phyloP scores from a whole-genome alignment of 2,329 filamentous ascomycete genomes.

The Pseudogymnoascus destructans region DNA sequence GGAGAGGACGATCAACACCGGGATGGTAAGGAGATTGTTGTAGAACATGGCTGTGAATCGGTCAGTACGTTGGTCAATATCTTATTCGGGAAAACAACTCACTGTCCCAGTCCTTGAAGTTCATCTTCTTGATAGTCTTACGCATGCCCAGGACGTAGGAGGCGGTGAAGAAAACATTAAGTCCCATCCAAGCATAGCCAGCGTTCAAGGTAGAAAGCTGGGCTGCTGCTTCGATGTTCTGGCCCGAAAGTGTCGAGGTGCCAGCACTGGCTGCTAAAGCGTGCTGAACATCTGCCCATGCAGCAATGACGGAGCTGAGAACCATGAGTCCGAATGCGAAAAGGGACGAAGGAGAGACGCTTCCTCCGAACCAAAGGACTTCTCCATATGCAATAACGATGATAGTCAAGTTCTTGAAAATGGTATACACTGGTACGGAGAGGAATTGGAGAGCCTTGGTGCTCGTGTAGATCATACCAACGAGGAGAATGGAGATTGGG shows the following conservation, averaged over 20 bases:
- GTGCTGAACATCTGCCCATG: slow-evolving; percentile 92
- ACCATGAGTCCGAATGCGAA: slow-evolving; percentile 97
- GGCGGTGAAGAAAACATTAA: slow-evolving; percentile 92
- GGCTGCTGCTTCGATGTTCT: slow-evolving; percentile 45
- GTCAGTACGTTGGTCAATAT: slow-evolving; percentile 22
- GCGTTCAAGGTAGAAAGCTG: slow-evolving; percentile 83
- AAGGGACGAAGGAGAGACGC: slow-evolving; percentile 72
- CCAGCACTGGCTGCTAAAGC: slow-evolving; percentile 52
- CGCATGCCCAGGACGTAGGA: slow-evolving; percentile 86
- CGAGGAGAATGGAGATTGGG: slow-evolving; percentile 85
- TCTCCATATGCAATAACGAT: slow-evolving; percentile 98
- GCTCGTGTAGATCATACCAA: slow-evolving; percentile 98
- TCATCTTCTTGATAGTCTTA: slow-evolving; percentile 98
- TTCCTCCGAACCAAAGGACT: slow-evolving; percentile 94
- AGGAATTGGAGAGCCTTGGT: slow-evolving; percentile 93
- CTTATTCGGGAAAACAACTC: slow-evolving; percentile 33
- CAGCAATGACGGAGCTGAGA: slow-evolving; percentile 81
- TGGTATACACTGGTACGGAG: slow-evolving; percentile 96
- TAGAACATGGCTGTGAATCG: slow-evolving; percentile 80
- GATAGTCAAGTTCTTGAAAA: slow-evolving; percentile 99
- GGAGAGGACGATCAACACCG: slow-evolving; percentile 72
- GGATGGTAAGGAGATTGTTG: slow-evolving; percentile 96
- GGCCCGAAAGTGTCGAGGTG: slow-evolving; percentile 23
- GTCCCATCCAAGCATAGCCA: slow-evolving; percentile 93
- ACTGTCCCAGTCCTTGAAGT: slow-evolving; percentile 99